A percentile compares a stretch with the other conserved stretches of the same genome.
Conservation (phyloP, 202 grass and related monocot genomes). For the Eragrostis tef region DNA sequence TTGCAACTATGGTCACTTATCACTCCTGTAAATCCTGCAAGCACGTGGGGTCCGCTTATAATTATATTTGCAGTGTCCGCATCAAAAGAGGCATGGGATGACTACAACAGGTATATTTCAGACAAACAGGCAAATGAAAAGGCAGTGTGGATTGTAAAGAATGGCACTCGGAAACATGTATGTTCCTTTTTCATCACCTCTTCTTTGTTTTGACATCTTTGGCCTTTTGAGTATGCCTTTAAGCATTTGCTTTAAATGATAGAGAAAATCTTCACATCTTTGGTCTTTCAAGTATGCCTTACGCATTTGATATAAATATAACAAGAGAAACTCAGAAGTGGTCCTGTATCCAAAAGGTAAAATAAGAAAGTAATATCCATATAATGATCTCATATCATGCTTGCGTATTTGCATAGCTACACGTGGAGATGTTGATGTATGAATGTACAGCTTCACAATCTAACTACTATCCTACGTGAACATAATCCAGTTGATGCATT, state of each 20-base stretch:
- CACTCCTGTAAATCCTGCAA: slow-evolving; percentile 96
- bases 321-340: neutral
- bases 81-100: slow-evolving; percentile 98
- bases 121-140: slow-evolving; percentile 94
- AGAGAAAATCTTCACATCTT: slow-evolving; percentile 7
- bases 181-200: slow-evolving; percentile 34
- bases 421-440: neutral
- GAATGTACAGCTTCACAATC: neutral
- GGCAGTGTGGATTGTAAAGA: slow-evolving; percentile 90
- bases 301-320: slow-evolving; percentile 19
- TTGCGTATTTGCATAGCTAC: neutral
- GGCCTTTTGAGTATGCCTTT: neutral
- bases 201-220: neutral
- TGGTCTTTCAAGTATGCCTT: neutral
- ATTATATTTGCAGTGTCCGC: slow-evolving; percentile 92
- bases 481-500: slow-evolving; percentile 16
- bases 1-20: slow-evolving; percentile 95
- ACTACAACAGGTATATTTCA: slow-evolving; percentile 93
- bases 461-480: neutral
- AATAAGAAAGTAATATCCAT: neutral
- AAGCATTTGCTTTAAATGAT: slow-evolving; percentile 13
- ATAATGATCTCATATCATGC: neutral
- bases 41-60: slow-evolving; percentile 95
- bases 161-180: slow-evolving; percentile 87
- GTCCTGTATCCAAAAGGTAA: slow-evolving; percentile 2